Evolutionary conservation across 257 asterid genomes (phyloP).

Genomic region (Ilex asprella): DNA sequence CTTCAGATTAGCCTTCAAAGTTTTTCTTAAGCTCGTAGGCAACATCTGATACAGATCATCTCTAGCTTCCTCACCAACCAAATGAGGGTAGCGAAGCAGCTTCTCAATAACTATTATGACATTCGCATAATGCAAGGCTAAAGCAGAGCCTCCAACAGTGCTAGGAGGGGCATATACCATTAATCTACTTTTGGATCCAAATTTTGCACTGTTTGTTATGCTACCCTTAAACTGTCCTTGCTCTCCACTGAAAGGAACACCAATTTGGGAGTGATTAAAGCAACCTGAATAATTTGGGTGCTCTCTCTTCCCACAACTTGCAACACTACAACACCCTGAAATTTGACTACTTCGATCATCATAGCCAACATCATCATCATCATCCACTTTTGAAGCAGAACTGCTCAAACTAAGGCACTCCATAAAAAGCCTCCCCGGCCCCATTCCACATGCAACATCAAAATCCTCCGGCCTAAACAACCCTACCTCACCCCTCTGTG

Average conservation of each 20-base stretch:
- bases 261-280: conserved; percentile 21
- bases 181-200: conserved; percentile 38
- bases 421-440: conserved; percentile 69
- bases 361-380: conserved; percentile 29
- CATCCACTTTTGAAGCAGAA: conserved; percentile 49
- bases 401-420: conserved; percentile 69
- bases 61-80: conserved; percentile 87
- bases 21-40: conserved; percentile 73
- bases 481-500: conserved; percentile 39
- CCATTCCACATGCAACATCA: conserved; percentile 67
- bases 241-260: conserved; percentile 22
- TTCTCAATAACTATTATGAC: conserved; percentile 72
- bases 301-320: conserved; percentile 37
- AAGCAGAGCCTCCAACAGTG: conserved; percentile 86
- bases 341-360: conserved; percentile 57
- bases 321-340: conserved; percentile 41
- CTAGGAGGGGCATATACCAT: conserved; percentile 42
- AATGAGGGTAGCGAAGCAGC: conserved; percentile 73
- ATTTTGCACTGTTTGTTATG: conserved; percentile 15
- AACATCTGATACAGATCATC: conserved; percentile 90
- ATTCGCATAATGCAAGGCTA: conserved; percentile 85
- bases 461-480: conserved; percentile 55
- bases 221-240: conserved; percentile 18
- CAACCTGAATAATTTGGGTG: conserved; percentile 19
- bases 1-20: conserved; percentile 46